Evolutionary conservation across 1,284 basidiomycete species (phyloP).

Genomic region (Moniliophthora roreri): DNA sequence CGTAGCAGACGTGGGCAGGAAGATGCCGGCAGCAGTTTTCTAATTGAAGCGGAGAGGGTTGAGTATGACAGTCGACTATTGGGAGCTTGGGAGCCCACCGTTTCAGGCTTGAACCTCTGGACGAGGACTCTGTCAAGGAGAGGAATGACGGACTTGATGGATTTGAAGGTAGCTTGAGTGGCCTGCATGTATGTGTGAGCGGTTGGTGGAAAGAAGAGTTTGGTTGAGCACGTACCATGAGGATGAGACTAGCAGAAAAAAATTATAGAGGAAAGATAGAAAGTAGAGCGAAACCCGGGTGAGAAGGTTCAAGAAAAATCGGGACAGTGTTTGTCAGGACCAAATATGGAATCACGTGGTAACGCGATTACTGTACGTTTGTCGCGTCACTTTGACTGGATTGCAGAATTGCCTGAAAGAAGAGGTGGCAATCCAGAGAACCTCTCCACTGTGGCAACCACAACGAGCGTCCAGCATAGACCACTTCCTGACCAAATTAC

Average conservation of each 20-base stretch:
- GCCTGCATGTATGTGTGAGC: conserved; percentile 40
- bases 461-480: too few relatives aligned
- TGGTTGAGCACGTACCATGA: not conserved
- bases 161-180: conserved; percentile 87
- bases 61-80: not conserved
- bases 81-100: conserved; percentile 60
- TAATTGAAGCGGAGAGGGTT: conserved; percentile 27
- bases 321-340: not conserved
- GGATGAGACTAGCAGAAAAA: not conserved
- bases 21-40: conserved; percentile 95
- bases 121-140: conserved; percentile 96
- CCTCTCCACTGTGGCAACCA: too few relatives aligned
- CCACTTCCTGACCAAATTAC: too few relatives aligned
- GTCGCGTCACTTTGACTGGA: not conserved
- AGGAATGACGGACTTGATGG: conserved; percentile 89
- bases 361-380: not conserved
- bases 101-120: conserved; percentile 94
- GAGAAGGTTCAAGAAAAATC: conserved; percentile 2
- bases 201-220: not conserved
- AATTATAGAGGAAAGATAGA: not conserved
- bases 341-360: not conserved
- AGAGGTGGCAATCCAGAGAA: too few relatives aligned
- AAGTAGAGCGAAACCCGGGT: not conserved
- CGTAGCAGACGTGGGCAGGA: conserved; percentile 89
- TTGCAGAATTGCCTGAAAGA: too few relatives aligned